Evolutionary conservation across 192 early-diverging fungal genomes (phyloP).

Genomic region (Coemansia sp.): DNA sequence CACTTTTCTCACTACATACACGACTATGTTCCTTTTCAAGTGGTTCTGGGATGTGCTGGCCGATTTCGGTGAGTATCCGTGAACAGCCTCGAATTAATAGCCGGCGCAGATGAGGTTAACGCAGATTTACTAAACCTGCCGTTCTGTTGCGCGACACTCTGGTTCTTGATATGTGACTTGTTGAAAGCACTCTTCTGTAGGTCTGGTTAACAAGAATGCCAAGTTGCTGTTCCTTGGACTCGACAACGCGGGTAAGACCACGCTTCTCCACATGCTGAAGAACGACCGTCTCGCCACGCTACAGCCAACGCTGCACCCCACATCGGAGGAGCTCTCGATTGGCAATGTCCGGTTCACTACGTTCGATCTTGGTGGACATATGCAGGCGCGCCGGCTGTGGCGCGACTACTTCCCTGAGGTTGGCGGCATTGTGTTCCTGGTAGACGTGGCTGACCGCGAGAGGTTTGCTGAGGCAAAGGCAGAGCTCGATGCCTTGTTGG

Average conservation of each 20-base stretch:
- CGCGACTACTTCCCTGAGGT: slow-evolving; percentile 99
- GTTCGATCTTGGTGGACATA: slow-evolving; percentile 96
- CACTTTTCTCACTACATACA: not conserved
- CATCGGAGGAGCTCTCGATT: slow-evolving; percentile 95
- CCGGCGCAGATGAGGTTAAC: not conserved
- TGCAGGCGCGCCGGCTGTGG: slow-evolving; percentile 97
- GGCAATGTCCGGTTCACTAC: slow-evolving; percentile 97
- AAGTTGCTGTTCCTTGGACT: slow-evolving; percentile 98
- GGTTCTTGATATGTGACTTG: not conserved
- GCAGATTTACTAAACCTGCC: not conserved
- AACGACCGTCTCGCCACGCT: slow-evolving; percentile 95
- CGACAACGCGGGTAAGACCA: slow-evolving; percentile 99
- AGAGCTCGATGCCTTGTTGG: slow-evolving; percentile 91
- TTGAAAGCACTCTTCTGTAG: slow-evolving; percentile 43
- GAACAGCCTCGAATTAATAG: not conserved
- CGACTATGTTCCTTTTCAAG: slow-evolving; percentile 90
- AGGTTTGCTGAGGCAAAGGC: slow-evolving; percentile 90
- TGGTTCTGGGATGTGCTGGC: slow-evolving; percentile 97
- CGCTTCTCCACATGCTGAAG: slow-evolving; percentile 99
- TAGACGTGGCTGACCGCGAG: slow-evolving; percentile 84
- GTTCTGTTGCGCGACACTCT: not conserved
- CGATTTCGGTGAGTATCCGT: slow-evolving; percentile 75
- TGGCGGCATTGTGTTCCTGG: slow-evolving; percentile 96
- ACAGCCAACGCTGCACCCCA: slow-evolving; percentile 96
- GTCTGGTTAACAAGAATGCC: slow-evolving; percentile 98